Evolutionary conservation across 2,329 filamentous ascomycete species (phyloP).

Genomic region (Hirsutella rhossiliensis): DNA sequence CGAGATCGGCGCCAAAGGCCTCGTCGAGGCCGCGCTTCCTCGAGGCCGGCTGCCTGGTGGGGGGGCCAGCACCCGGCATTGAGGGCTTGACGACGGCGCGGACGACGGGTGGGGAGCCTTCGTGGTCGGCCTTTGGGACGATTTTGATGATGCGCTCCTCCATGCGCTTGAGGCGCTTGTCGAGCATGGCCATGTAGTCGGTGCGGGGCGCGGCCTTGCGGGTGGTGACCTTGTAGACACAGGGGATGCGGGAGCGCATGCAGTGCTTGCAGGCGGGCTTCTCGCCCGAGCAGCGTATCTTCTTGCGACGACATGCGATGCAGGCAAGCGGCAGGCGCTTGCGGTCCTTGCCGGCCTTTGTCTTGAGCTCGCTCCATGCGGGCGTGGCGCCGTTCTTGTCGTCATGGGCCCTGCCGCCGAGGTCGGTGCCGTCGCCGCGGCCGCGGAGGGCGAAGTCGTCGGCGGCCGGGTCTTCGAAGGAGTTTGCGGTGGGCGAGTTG

Average conservation of each 20-base stretch:
- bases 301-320: slow-evolving; percentile 91
- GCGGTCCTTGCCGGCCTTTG: slow-evolving; percentile 88
- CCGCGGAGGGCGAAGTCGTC: slow-evolving; percentile 47
- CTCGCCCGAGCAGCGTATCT: slow-evolving; percentile 94
- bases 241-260: slow-evolving; percentile 80
- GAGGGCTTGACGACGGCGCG: slow-evolving; percentile 78
- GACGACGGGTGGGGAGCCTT: slow-evolving; percentile 52
- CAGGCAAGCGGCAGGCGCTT: slow-evolving; percentile 88
- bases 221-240: slow-evolving; percentile 94
- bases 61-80: slow-evolving; percentile 40
- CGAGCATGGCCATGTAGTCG: slow-evolving; percentile 98
- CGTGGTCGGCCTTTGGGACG: slow-evolving; percentile 75
- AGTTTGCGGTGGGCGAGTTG: slow-evolving; percentile 29
- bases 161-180: slow-evolving; percentile 92
- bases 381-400: slow-evolving; percentile 48
- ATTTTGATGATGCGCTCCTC: slow-evolving; percentile 95
- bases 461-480: slow-evolving; percentile 38
- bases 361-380: slow-evolving; percentile 74
- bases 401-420: slow-evolving; percentile 40
- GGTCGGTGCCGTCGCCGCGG: slow-evolving; percentile 39
- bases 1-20: slow-evolving; percentile 72
- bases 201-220: slow-evolving; percentile 88
- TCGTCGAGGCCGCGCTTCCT: slow-evolving; percentile 82
- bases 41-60: slow-evolving; percentile 29
- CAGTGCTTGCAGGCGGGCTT: slow-evolving; percentile 98